These are phyloP conservation scores for Porcisia deanei DNA, from an alignment of 208 protist species.

Conservation along the genomic window DNA sequence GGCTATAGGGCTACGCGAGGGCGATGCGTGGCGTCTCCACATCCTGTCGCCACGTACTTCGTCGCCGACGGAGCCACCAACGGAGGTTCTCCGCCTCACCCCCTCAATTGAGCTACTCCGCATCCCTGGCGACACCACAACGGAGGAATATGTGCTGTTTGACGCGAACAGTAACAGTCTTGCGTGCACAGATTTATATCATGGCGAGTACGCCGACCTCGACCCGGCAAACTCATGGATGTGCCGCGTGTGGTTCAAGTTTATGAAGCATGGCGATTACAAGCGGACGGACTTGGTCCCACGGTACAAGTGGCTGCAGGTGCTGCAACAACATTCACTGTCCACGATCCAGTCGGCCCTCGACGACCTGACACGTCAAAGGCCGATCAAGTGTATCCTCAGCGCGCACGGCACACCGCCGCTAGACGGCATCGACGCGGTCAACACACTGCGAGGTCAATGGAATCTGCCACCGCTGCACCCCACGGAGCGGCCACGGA, in stretches of 20 bases:
- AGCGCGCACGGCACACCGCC: conserved; percentile 79
- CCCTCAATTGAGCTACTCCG: conserved; percentile 61
- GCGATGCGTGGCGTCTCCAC: conserved; percentile 41
- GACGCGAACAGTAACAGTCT: conserved; percentile 49
- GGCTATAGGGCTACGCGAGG: conserved; percentile 36
- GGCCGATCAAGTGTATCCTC: conserved; percentile 48
- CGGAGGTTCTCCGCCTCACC: conserved; percentile 44
- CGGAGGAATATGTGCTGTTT: conserved; percentile 84
- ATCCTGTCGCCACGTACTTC: conserved; percentile 24
- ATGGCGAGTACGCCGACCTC: conserved; percentile 79
- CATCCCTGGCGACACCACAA: conserved; percentile 61
- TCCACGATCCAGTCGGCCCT: conserved; percentile 39
- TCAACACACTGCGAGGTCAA: conserved; percentile 56
- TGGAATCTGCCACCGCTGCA: conserved; percentile 66
- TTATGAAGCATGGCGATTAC: conserved; percentile 83
- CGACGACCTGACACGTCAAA: conserved; percentile 56
- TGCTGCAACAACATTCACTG: conserved; percentile 51
- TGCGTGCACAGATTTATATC: conserved; percentile 83
- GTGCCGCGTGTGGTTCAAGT: conserved; percentile 91
- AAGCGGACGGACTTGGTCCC: conserved; percentile 71
- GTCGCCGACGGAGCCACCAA: neutral
- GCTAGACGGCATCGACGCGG: conserved; percentile 36
- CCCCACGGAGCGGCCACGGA: conserved; percentile 11
- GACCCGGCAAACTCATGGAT: conserved; percentile 89
- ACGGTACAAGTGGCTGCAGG: conserved; percentile 73